Percentiles rank a stretch among this genome's conserved stretches.
phyloP scores from a whole-genome alignment of 441 rosid genomes.

The Bruguiera hainesii region DNA sequence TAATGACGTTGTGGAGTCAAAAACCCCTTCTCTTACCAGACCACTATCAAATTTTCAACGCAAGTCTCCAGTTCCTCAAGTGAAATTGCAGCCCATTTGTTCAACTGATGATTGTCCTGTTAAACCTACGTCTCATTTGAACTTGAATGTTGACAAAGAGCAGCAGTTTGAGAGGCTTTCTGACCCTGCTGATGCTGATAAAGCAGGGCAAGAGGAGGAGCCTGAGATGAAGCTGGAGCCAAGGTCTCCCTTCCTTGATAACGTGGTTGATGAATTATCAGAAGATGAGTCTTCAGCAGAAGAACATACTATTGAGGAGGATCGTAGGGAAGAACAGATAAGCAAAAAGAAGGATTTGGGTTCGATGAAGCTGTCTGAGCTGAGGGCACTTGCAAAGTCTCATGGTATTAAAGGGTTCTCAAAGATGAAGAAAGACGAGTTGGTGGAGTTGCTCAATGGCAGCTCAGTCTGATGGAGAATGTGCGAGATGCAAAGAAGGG shows the following conservation, averaged over 20 bases:
- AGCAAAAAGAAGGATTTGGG: slow-evolving; percentile 39
- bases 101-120: slow-evolving; percentile 35
- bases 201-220: slow-evolving; percentile 22
- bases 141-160: slow-evolving; percentile 35
- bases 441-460: slow-evolving; percentile 50
- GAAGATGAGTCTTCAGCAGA: slow-evolving; percentile 35
- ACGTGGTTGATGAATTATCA: slow-evolving; percentile 28
- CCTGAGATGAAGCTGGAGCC: slow-evolving; percentile 25
- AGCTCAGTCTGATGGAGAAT: slow-evolving; percentile 23
- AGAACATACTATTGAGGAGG: slow-evolving; percentile 37
- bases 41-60: slow-evolving; percentile 60
- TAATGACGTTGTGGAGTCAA: slow-evolving; percentile 27
- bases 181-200: slow-evolving; percentile 17
- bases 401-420: slow-evolving; percentile 70
- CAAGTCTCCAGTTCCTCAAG: slow-evolving; percentile 56
- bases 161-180: slow-evolving; percentile 30
- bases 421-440: slow-evolving; percentile 66
- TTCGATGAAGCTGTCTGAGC: slow-evolving; percentile 53
- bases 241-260: slow-evolving; percentile 23
- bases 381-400: slow-evolving; percentile 66
- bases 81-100: slow-evolving; percentile 42
- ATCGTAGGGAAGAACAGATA: slow-evolving; percentile 17
- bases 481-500: slow-evolving; percentile 7
- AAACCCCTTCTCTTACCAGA: slow-evolving; percentile 37
- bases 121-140: slow-evolving; percentile 29